Conservation (phyloP, 2,329 filamentous ascomycete species). For the Didymella glomerata region DNA sequence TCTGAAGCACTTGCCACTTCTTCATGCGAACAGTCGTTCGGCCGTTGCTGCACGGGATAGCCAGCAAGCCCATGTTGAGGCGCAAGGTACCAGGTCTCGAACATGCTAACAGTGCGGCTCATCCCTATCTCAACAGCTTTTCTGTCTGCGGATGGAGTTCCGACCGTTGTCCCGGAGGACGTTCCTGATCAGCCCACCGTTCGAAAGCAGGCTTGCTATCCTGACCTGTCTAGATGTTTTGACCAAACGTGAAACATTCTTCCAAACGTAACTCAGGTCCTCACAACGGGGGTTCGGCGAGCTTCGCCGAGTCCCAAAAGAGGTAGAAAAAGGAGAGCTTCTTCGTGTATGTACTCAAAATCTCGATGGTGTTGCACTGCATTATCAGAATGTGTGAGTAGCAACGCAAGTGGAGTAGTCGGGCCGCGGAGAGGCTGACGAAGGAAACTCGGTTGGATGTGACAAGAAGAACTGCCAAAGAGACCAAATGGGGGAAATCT, state of each 20-base stretch:
- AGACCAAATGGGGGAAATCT: constrained; percentile 3
- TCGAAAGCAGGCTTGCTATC: background rate
- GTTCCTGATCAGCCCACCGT: background rate
- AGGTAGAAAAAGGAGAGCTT: background rate
- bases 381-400: constrained; percentile 18
- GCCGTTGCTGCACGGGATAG: constrained; percentile 1
- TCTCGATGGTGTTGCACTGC: constrained; percentile 14
- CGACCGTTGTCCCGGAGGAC: background rate
- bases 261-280: background rate
- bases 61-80: too few relatives aligned
- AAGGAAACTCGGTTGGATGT: background rate
- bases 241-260: constrained; percentile 9
- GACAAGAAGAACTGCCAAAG: background rate
- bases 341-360: background rate
- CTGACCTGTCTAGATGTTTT: background rate
- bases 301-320: background rate
- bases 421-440: constrained; percentile 2
- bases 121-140: constrained; percentile 17
- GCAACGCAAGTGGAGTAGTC: constrained; percentile 15
- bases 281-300: background rate
- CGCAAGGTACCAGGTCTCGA: constrained; percentile 14
- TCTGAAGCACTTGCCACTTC: background rate
- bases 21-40: constrained; percentile 6
- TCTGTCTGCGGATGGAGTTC: background rate
- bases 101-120: constrained; percentile 1